Evolutionary conservation across 2,329 filamentous ascomycete genomes (phyloP).

Genomic region (Knufia petricola): DNA sequence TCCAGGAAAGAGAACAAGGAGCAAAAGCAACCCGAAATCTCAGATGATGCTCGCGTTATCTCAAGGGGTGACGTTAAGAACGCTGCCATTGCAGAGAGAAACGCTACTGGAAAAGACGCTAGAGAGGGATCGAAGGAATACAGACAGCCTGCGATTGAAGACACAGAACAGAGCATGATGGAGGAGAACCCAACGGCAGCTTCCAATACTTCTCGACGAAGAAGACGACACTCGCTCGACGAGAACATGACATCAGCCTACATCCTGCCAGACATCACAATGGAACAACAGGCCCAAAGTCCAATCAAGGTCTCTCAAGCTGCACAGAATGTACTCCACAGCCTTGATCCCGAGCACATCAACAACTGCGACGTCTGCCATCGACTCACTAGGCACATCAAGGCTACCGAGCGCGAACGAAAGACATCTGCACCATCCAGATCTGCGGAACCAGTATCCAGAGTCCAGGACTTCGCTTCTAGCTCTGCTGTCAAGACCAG

Average conservation of each 20-base stretch:
- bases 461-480: constrained; percentile 33
- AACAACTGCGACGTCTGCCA: constrained; percentile 50
- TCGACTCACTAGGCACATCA: constrained; percentile 30
- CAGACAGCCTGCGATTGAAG: constrained; percentile 14
- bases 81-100: constrained; percentile 12
- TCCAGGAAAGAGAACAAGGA: constrained; percentile 12
- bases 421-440: constrained; percentile 21
- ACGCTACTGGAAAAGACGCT: constrained; percentile 7
- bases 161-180: constrained; percentile 20
- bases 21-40: constrained; percentile 15
- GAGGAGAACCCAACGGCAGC: constrained; percentile 27
- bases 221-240: constrained; percentile 37
- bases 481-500: constrained; percentile 26
- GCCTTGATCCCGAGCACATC: constrained; percentile 40
- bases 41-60: constrained; percentile 21
- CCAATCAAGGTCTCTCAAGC: constrained; percentile 27
- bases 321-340: constrained; percentile 34
- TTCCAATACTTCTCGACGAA: constrained; percentile 40
- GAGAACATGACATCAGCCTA: constrained; percentile 55
- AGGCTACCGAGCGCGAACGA: constrained; percentile 9
- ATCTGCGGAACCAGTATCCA: constrained; percentile 20
- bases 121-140: constrained; percentile 11
- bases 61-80: constrained; percentile 11
- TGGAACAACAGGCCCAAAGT: constrained; percentile 27
- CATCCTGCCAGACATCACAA: constrained; percentile 54